Percentiles rank a stretch among this genome's conserved stretches.
Evolutionary conservation across 2,329 filamentous ascomycete species (phyloP).

Genomic region (Trichoderma sp.): DNA sequence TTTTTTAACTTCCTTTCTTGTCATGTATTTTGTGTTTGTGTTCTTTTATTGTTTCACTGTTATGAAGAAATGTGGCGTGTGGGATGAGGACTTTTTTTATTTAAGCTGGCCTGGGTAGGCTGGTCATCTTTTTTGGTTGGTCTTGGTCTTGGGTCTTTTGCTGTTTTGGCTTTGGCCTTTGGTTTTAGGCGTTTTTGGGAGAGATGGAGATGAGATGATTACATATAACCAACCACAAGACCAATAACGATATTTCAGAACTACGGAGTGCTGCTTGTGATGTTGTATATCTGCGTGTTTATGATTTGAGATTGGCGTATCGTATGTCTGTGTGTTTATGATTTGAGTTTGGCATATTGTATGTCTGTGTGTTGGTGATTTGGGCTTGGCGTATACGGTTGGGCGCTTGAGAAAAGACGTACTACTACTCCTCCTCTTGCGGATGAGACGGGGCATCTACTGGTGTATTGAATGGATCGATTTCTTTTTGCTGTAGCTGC

Average conservation of each 20-base stretch:
- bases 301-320: neutral
- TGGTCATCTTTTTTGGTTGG: neutral
- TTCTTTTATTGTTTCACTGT: constrained; percentile 2
- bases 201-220: neutral
- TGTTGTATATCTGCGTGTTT: neutral
- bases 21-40: constrained; percentile 14
- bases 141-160: neutral
- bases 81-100: neutral
- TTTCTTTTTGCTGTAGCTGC: neutral
- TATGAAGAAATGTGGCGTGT: constrained; percentile 18
- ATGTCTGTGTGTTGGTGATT: neutral
- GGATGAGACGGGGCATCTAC: neutral
- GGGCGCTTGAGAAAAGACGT: neutral
- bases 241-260: neutral
- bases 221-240: neutral
- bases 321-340: neutral
- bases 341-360: neutral
- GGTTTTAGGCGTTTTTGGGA: constrained; percentile 4
- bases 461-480: neutral
- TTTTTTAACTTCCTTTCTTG: constrained; percentile 9
- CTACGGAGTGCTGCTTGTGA: neutral
- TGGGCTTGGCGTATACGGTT: neutral
- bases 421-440: neutral
- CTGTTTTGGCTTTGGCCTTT: neutral
- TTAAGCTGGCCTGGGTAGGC: neutral